phyloP scores from a whole-genome alignment of 805 yeast species.

The Yamadazyma tumulicola region DNA sequence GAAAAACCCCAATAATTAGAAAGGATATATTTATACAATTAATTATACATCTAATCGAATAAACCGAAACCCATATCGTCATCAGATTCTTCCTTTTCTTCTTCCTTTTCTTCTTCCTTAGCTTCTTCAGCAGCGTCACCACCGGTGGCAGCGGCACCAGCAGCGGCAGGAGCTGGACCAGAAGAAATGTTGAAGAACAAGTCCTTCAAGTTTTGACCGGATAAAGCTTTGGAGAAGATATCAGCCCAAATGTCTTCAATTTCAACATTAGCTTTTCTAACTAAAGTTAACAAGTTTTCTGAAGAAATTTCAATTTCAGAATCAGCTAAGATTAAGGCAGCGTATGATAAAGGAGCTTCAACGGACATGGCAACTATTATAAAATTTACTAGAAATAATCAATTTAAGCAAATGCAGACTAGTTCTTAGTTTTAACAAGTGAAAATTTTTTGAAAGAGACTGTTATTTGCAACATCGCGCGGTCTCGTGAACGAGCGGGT shows the following conservation, averaged over 20 bases:
- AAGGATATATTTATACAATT: slow-evolving; percentile 2
- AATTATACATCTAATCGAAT: slow-evolving; percentile 32
- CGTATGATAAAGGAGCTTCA: slow-evolving; percentile 49
- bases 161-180: slow-evolving; percentile 43
- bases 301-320: slow-evolving; percentile 44
- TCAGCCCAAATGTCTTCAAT: slow-evolving; percentile 47
- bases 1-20: no score
- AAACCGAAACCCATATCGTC: slow-evolving; percentile 45
- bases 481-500: no score
- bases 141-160: slow-evolving; percentile 33
- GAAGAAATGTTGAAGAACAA: slow-evolving; percentile 47
- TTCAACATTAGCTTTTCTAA: slow-evolving; percentile 40
- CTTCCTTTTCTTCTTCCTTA: slow-evolving; percentile 30
- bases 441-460: background rate
- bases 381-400: slow-evolving; percentile 44
- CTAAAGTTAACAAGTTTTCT: slow-evolving; percentile 42
- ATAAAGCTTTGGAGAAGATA: slow-evolving; percentile 46
- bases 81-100: slow-evolving; percentile 33
- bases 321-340: slow-evolving; percentile 49
- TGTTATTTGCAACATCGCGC: no score
- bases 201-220: slow-evolving; percentile 45
- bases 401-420: slow-evolving; percentile 48
- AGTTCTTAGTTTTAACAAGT: slow-evolving; percentile 35
- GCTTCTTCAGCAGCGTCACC: slow-evolving; percentile 33
- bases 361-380: slow-evolving; percentile 37